Conservation (phyloP, 768 basidiomycete species). For the Lactarius tabidus region DNA sequence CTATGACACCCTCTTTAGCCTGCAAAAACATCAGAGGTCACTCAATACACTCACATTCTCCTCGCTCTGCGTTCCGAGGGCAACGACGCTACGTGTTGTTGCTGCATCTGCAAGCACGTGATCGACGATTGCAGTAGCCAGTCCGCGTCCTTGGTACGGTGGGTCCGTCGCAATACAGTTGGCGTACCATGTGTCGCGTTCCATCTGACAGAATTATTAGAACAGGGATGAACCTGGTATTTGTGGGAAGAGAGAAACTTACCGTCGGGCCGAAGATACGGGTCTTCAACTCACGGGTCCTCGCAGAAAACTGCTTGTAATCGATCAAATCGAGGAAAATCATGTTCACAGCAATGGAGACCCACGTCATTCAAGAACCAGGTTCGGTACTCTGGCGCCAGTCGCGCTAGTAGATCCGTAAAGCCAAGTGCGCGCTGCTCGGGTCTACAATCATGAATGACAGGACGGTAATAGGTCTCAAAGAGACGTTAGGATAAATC, state of each 20-base stretch:
- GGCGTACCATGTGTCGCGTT: slow-evolving; percentile 7
- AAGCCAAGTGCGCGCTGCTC: slow-evolving; percentile 9
- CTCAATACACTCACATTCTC: background rate
- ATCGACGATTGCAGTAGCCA: slow-evolving; percentile 1
- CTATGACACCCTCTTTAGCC: background rate
- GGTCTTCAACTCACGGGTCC: slow-evolving; percentile 5
- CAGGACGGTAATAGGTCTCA: background rate
- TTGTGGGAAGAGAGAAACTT: background rate
- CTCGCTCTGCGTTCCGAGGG: slow-evolving; percentile 10
- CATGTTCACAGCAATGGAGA: background rate
- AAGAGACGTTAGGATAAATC: background rate
- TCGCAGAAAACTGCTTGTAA: background rate
- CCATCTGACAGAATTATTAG: background rate
- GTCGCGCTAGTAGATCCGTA: background rate
- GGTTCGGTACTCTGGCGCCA: background rate
- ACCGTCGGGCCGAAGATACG: slow-evolving; percentile 4
- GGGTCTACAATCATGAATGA: background rate
- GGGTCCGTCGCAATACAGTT: slow-evolving; percentile 8
- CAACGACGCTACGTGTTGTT: background rate
- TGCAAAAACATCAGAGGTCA: background rate
- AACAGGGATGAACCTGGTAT: background rate
- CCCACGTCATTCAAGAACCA: slow-evolving; percentile 11
- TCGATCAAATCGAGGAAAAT: background rate
- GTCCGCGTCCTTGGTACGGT: background rate
- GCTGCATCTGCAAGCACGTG: slow-evolving; percentile 1